phyloP scores from a whole-genome alignment of 257 asterid species.

The Avicennia marina region DNA sequence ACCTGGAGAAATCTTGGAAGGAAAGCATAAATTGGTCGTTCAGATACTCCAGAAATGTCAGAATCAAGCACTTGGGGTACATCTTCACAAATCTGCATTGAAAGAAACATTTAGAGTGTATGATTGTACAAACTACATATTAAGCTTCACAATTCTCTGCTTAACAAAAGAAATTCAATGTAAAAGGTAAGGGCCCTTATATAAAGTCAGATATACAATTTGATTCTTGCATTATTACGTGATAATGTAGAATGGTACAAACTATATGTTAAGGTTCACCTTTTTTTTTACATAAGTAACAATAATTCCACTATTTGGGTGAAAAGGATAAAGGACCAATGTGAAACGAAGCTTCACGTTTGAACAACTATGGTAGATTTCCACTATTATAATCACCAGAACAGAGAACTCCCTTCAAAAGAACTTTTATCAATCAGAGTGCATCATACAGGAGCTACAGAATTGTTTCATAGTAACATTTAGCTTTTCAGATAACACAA shows the following conservation, averaged over 20 bases:
- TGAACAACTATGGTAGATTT: not conserved
- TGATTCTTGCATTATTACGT: not conserved
- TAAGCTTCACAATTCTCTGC: not conserved
- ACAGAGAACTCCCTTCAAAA: slow-evolving; percentile 1
- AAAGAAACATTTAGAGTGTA: not conserved
- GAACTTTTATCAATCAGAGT: slow-evolving; percentile 5
- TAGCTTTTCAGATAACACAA: slow-evolving; percentile 3
- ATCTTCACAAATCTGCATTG: slow-evolving; percentile 72
- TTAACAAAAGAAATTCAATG: not conserved
- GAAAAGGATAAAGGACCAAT: not conserved
- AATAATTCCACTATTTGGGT: not conserved
- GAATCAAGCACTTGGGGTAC: slow-evolving; percentile 83
- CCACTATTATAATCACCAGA: not conserved
- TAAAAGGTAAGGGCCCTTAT: slow-evolving; percentile 8
- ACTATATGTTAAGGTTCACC: not conserved
- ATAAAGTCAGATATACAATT: not conserved
- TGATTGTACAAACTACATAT: not conserved
- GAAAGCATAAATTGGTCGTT: slow-evolving; percentile 65
- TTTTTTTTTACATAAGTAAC: not conserved
- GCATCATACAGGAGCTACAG: not conserved
- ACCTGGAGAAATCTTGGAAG: slow-evolving; percentile 80
- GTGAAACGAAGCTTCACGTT: not conserved
- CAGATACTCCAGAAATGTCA: slow-evolving; percentile 66
- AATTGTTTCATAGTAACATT: not conserved
- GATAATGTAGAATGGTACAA: not conserved